phyloP scores from a whole-genome alignment of 805 yeast genomes.

The Starmerella geochares region DNA sequence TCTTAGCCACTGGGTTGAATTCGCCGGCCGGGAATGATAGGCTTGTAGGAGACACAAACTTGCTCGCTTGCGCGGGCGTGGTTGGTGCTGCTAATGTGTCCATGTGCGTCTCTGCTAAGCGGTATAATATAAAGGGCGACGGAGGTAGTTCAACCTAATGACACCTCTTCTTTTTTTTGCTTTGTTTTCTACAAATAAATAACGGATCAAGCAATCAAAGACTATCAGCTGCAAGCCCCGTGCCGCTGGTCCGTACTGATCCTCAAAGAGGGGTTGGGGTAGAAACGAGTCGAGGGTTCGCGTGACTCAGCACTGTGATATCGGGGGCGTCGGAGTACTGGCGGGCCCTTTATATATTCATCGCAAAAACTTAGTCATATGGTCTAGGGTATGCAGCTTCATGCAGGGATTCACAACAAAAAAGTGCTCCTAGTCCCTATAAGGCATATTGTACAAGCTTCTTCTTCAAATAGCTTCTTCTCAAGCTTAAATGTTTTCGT shows the following conservation, averaged over 20 bases:
- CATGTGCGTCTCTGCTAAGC: conserved; percentile 34
- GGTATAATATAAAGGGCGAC: conserved; percentile 2
- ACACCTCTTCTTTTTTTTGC: conserved; percentile 15
- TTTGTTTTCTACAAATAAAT: conserved; percentile 2
- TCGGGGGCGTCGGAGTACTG: conserved; percentile 2
- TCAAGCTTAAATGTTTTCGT: neutral
- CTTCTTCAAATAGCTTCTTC: too few relatives aligned
- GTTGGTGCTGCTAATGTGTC: conserved; percentile 67
- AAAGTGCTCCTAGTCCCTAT: neutral
- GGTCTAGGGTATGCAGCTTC: conserved; percentile 10
- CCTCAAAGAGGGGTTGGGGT: conserved; percentile 9
- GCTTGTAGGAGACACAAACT: conserved; percentile 58
- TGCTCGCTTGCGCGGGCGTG: conserved; percentile 66
- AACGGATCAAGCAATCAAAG: conserved; percentile 7
- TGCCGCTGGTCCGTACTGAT: conserved; percentile 2
- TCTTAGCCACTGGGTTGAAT: conserved; percentile 2
- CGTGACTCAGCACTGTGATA: conserved; percentile 8
- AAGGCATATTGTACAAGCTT: too few relatives aligned
- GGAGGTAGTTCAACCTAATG: conserved; percentile 24
- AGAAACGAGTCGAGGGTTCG: conserved; percentile 4
- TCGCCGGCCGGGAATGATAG: conserved; percentile 42
- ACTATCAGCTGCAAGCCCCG: conserved; percentile 2
- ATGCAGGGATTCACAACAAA: conserved; percentile 4
- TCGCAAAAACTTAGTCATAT: conserved; percentile 11
- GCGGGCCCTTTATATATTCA: conserved; percentile 19